These are phyloP conservation scores for Solanum appendiculatum DNA, from an alignment of 257 asterid genomes.

Conservation along the genomic window DNA sequence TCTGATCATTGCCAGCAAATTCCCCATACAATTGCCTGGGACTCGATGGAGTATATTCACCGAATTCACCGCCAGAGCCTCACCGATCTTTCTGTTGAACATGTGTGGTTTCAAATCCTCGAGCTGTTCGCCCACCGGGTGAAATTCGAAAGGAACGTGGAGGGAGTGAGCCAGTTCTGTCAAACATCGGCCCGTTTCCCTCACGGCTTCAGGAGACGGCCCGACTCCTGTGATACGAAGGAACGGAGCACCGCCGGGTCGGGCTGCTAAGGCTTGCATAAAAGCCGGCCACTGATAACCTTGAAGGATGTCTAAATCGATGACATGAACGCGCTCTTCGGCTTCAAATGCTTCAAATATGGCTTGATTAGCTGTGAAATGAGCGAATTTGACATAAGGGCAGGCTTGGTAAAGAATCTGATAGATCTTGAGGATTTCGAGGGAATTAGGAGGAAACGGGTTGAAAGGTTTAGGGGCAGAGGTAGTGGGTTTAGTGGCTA, in stretches of 20 bases:
- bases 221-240: slow-evolving; percentile 80
- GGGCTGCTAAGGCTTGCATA: slow-evolving; percentile 81
- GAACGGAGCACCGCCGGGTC: slow-evolving; percentile 80
- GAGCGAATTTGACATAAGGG: slow-evolving; percentile 78
- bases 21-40: slow-evolving; percentile 45
- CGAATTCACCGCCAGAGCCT: slow-evolving; percentile 76
- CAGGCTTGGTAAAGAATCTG: slow-evolving; percentile 88
- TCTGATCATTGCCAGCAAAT: slow-evolving; percentile 49
- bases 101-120: slow-evolving; percentile 71
- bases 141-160: slow-evolving; percentile 70
- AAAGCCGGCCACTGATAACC: slow-evolving; percentile 96
- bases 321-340: slow-evolving; percentile 65
- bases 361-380: slow-evolving; percentile 83
- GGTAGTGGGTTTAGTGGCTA: slow-evolving; percentile 45
- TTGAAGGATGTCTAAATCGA: slow-evolving; percentile 78
- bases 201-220: slow-evolving; percentile 43
- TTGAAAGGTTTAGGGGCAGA: slow-evolving; percentile 37
- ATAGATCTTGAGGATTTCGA: slow-evolving; percentile 72
- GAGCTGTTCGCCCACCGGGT: slow-evolving; percentile 61
- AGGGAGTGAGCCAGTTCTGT: slow-evolving; percentile 68
- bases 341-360: slow-evolving; percentile 77
- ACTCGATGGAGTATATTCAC: slow-evolving; percentile 67
- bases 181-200: slow-evolving; percentile 67
- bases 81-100: slow-evolving; percentile 76
- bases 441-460: slow-evolving; percentile 61